Evolutionary conservation across 2,329 filamentous ascomycete genomes (phyloP).

Genomic region (Boeremia lycopersici): DNA sequence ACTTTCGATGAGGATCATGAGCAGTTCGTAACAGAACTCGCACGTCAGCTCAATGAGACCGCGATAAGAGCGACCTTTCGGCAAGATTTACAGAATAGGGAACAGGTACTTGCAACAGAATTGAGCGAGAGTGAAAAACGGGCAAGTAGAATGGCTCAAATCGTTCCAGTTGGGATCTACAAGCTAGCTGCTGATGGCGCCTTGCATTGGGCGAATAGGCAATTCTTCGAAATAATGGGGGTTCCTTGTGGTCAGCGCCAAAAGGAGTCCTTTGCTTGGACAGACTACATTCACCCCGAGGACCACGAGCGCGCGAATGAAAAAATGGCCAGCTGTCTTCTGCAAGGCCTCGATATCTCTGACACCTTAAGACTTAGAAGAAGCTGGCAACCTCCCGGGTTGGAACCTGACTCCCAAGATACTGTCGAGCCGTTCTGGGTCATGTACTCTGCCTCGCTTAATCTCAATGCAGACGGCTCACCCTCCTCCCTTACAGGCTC

Average conservation of each 20-base stretch:
- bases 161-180: conserved; percentile 15
- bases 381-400: conserved; percentile 2
- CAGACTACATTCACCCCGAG: conserved; percentile 10
- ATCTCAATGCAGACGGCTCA: background rate
- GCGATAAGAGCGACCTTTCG: background rate
- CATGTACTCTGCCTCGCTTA: conserved; percentile 9
- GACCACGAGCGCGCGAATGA: conserved; percentile 5
- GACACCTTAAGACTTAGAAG: conserved; percentile 6
- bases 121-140: conserved; percentile 9
- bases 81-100: background rate
- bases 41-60: conserved; percentile 2
- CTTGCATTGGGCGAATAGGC: conserved; percentile 11
- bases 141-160: conserved; percentile 4
- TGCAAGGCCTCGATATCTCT: conserved; percentile 2
- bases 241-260: conserved; percentile 2
- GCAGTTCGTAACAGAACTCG: conserved; percentile 8
- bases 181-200: conserved; percentile 6
- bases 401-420: background rate
- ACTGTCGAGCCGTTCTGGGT: conserved; percentile 9
- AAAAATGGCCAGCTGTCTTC: conserved; percentile 5
- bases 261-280: conserved; percentile 1
- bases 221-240: conserved; percentile 15
- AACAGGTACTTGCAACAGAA: conserved; percentile 1
- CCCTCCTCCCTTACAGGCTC: conserved; percentile 28
- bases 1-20: conserved; percentile 8